Evolutionary conservation across 208 protist species (phyloP).

Genomic region (Acanthamoeba culbertsoni): DNA sequence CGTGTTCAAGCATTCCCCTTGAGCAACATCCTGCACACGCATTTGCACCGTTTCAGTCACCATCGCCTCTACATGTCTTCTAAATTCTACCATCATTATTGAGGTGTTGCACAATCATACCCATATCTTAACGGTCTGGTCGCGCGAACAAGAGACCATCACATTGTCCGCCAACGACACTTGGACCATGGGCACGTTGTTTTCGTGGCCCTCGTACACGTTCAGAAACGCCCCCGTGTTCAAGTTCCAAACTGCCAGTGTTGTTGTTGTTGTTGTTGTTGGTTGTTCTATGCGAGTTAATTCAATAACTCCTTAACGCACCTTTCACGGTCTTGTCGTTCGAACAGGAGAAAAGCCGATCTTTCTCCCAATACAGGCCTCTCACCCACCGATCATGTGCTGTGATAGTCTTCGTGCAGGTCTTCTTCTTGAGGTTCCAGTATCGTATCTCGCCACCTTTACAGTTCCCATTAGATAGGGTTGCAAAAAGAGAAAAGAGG

Average conservation of each 20-base stretch:
- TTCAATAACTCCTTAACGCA: background rate
- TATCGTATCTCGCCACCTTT: background rate
- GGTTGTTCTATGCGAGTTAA: too few relatives aligned
- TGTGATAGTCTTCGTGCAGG: conserved; percentile 11
- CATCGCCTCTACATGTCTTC: too few relatives aligned
- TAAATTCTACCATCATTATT: too few relatives aligned
- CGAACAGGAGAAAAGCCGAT: conserved; percentile 15
- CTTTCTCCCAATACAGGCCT: conserved; percentile 9
- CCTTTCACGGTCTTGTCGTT: conserved; percentile 35
- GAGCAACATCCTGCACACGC: background rate
- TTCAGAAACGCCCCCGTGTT: conserved; percentile 1
- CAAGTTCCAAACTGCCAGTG: conserved; percentile 28
- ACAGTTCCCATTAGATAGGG: background rate
- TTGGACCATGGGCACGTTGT: conserved; percentile 28
- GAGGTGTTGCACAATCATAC: too few relatives aligned
- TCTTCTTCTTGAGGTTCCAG: conserved; percentile 36
- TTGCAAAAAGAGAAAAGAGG: background rate
- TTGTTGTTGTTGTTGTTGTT: too few relatives aligned
- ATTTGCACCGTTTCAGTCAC: background rate
- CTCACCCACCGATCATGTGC: conserved; percentile 6
- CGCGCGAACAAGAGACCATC: conserved; percentile 9
- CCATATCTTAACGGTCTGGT: conserved; percentile 19
- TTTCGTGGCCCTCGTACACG: conserved; percentile 39
- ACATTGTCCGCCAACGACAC: conserved; percentile 9
- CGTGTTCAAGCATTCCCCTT: background rate